Conservation (phyloP, 1,139 yeast species). For the Blastobotrys illinoisensis region DNA sequence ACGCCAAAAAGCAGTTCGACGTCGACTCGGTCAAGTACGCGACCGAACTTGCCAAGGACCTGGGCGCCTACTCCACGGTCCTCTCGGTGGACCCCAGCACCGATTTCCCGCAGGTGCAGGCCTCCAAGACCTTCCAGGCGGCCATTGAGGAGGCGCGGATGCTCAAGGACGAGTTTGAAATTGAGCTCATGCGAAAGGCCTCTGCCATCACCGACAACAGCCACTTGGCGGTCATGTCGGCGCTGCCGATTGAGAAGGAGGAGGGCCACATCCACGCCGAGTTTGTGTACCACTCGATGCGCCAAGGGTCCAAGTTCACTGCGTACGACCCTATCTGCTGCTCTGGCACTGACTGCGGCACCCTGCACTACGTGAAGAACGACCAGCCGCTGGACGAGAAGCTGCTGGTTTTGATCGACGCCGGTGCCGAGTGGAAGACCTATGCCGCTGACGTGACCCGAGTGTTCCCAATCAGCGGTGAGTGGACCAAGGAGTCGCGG, state of each 20-base stretch:
- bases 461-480: conserved; percentile 87
- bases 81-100: conserved; percentile 38
- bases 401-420: conserved; percentile 77
- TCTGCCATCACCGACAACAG: conserved; percentile 80
- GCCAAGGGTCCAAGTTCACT: conserved; percentile 86
- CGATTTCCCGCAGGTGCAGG: conserved; percentile 20
- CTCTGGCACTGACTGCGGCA: conserved; percentile 86
- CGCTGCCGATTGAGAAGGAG: conserved; percentile 76
- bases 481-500: conserved; percentile 82
- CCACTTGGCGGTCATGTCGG: conserved; percentile 89
- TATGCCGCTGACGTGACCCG: conserved; percentile 94
- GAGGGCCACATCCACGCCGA: conserved; percentile 96
- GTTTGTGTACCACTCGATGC: conserved; percentile 83
- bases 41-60: conserved; percentile 39
- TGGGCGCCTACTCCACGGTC: conserved; percentile 29
- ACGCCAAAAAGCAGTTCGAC: conserved; percentile 61
- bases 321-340: conserved; percentile 96
- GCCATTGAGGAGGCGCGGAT: conserved; percentile 85
- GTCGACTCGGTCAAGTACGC: conserved; percentile 75
- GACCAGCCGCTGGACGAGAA: conserved; percentile 57
- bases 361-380: conserved; percentile 83
- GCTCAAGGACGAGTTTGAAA: conserved; percentile 78
- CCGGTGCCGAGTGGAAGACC: conserved; percentile 95
- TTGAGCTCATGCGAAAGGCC: conserved; percentile 71
- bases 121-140: conserved; percentile 30